Percentiles rank a stretch among this genome's conserved stretches.
phyloP scores from a whole-genome alignment of 2,329 filamentous ascomycete species.

The Hypoxylon sp. region DNA sequence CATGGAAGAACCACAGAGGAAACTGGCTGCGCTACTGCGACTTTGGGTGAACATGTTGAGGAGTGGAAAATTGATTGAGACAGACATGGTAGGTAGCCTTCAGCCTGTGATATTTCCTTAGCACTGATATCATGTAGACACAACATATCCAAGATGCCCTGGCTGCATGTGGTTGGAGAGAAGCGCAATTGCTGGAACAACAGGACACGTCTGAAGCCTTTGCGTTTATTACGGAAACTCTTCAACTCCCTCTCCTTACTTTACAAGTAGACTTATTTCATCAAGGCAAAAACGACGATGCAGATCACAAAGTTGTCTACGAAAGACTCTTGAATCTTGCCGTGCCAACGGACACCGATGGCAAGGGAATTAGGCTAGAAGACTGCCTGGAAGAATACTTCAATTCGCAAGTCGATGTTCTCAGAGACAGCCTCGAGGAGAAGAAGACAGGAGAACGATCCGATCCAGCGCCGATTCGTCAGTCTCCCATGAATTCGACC shows the following conservation, averaged over 20 bases:
- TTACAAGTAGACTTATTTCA: slow-evolving; percentile 96
- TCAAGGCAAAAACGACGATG: slow-evolving; percentile 84
- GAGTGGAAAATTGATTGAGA: slow-evolving; percentile 85
- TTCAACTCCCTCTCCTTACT: slow-evolving; percentile 89
- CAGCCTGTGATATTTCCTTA: not conserved
- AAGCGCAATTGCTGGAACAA: slow-evolving; percentile 82
- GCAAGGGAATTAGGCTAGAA: slow-evolving; percentile 82
- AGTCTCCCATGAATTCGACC: slow-evolving; percentile 43
- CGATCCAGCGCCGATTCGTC: slow-evolving; percentile 55
- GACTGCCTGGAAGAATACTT: slow-evolving; percentile 95
- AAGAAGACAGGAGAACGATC: slow-evolving; percentile 57
- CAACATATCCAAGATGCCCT: slow-evolving; percentile 85
- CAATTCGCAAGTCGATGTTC: slow-evolving; percentile 92
- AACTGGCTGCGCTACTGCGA: slow-evolving; percentile 82
- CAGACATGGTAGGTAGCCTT: slow-evolving; percentile 77
- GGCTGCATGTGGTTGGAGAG: slow-evolving; percentile 89
- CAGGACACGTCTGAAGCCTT: slow-evolving; percentile 98
- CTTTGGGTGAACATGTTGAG: slow-evolving; percentile 95
- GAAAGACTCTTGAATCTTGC: slow-evolving; percentile 92
- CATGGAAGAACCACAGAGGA: slow-evolving; percentile 78
- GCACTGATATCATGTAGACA: slow-evolving; percentile 69
- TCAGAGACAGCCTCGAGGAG: slow-evolving; percentile 76
- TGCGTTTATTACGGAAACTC: slow-evolving; percentile 90
- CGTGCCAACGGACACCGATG: slow-evolving; percentile 82
- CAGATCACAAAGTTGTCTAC: slow-evolving; percentile 95